A percentile compares a stretch with the other conserved stretches of the same genome.
These are phyloP conservation scores for Cucurbita moschata DNA, from an alignment of 306 rosid genomes.

Conservation along the genomic window DNA sequence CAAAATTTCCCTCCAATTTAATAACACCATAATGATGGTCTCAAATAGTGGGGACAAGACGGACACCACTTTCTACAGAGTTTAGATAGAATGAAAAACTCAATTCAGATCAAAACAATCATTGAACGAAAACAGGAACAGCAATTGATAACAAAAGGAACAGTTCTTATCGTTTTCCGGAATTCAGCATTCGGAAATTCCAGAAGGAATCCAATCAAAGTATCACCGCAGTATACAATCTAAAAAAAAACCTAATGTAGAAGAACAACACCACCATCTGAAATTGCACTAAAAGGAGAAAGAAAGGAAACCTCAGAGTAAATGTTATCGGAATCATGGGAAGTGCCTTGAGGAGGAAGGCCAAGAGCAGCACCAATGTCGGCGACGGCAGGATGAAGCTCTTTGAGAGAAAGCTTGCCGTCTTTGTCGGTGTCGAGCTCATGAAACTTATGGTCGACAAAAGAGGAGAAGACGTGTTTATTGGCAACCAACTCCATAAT, in stretches of 20 bases:
- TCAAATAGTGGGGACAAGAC: not conserved
- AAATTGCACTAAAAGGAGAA: not conserved
- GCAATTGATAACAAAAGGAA: not conserved
- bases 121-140: not conserved
- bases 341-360: slow-evolving; percentile 68
- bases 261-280: not conserved
- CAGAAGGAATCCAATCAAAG: not conserved
- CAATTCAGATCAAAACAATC: not conserved
- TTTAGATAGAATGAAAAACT: not conserved
- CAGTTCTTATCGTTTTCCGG: not conserved
- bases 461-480: slow-evolving; percentile 48
- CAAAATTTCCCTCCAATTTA: not conserved
- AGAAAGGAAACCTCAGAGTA: slow-evolving; percentile 48
- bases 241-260: not conserved
- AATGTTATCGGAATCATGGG: slow-evolving; percentile 66
- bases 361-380: slow-evolving; percentile 96
- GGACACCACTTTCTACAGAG: not conserved
- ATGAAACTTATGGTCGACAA: slow-evolving; percentile 69
- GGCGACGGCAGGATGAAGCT: slow-evolving; percentile 90
- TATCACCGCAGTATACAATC: not conserved
- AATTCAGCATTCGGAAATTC: not conserved
- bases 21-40: not conserved
- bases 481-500: slow-evolving; percentile 90
- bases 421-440: slow-evolving; percentile 75
- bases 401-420: slow-evolving; percentile 71